Percentiles rank a stretch among this genome's conserved stretches.
phyloP scores from a whole-genome alignment of 495 filamentous ascomycete genomes.

The Lasiosphaeria hispida region DNA sequence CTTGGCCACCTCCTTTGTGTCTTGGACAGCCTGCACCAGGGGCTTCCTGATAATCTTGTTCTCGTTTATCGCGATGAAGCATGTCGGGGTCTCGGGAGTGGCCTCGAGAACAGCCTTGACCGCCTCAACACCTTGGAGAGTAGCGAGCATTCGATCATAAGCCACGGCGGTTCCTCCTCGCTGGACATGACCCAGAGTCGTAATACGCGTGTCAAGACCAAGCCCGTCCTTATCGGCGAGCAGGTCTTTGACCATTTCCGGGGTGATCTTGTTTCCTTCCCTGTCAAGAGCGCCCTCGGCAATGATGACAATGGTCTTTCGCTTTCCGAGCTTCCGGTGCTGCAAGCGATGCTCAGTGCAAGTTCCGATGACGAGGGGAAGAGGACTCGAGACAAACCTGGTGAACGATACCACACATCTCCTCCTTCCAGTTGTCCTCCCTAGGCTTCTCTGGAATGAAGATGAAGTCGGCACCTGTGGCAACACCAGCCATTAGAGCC shows the following conservation, averaged over 20 bases:
- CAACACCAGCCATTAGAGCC: slow-evolving; percentile 93
- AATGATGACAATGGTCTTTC: slow-evolving; percentile 97
- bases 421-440: slow-evolving; percentile 77
- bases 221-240: slow-evolving; percentile 69
- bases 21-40: slow-evolving; percentile 80
- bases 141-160: slow-evolving; percentile 91
- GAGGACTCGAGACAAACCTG: slow-evolving; percentile 53
- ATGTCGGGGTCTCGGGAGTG: slow-evolving; percentile 82
- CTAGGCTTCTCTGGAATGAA: slow-evolving; percentile 97
- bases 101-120: slow-evolving; percentile 95
- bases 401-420: slow-evolving; percentile 80
- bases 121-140: slow-evolving; percentile 92
- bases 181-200: slow-evolving; percentile 94
- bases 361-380: neutral
- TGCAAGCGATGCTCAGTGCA: slow-evolving; percentile 32
- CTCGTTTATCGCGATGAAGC: slow-evolving; percentile 92
- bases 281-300: slow-evolving; percentile 91
- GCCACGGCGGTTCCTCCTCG: slow-evolving; percentile 87
- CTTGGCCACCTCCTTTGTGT: slow-evolving; percentile 77
- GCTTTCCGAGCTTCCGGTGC: slow-evolving; percentile 89
- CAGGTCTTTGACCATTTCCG: slow-evolving; percentile 77
- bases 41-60: slow-evolving; percentile 94
- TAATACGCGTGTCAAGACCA: slow-evolving; percentile 86
- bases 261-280: slow-evolving; percentile 79
- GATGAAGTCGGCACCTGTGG: slow-evolving; percentile 92